Percentiles rank a stretch among this genome's conserved stretches.
These are phyloP conservation scores for Phytophthora fragariaefolia DNA, from an alignment of 352 stramenopile genomes.

Conservation along the genomic window DNA sequence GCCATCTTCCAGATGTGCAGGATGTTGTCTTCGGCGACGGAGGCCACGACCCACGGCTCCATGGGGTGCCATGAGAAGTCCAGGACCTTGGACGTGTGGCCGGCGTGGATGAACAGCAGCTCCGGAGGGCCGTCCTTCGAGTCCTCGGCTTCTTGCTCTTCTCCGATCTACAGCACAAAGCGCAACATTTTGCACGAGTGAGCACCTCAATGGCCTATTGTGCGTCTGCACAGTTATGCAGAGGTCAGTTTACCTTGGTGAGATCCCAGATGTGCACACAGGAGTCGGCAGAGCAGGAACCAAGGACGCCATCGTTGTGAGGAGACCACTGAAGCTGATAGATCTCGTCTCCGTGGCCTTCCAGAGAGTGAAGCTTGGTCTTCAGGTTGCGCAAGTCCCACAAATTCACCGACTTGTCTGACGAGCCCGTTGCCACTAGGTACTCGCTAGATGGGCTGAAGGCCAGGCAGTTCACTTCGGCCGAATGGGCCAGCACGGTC, in stretches of 20 bases:
- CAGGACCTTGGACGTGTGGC: slow-evolving; percentile 97
- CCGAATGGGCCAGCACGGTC: slow-evolving; percentile 90
- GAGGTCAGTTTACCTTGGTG: slow-evolving; percentile 50
- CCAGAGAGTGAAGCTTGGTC: slow-evolving; percentile 92
- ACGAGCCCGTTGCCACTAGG: slow-evolving; percentile 94
- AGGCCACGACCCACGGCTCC: slow-evolving; percentile 95
- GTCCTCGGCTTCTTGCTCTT: slow-evolving; percentile 96
- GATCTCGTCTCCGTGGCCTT: slow-evolving; percentile 97
- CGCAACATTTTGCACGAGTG: no score
- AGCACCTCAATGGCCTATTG: no score
- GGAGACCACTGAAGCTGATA: slow-evolving; percentile 97
- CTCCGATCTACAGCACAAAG: slow-evolving; percentile 81
- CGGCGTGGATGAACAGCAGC: slow-evolving; percentile 98
- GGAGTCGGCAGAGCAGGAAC: slow-evolving; percentile 95
- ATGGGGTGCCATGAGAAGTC: slow-evolving; percentile 98
- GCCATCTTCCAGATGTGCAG: slow-evolving; percentile 98
- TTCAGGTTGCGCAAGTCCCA: slow-evolving; percentile 99
- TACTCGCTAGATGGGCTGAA: slow-evolving; percentile 98
- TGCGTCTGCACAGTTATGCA: no score
- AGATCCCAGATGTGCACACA: slow-evolving; percentile 98
- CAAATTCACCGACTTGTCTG: slow-evolving; percentile 95
- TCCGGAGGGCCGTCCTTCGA: slow-evolving; percentile 97
- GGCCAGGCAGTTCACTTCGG: slow-evolving; percentile 96
- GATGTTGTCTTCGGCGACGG: slow-evolving; percentile 99
- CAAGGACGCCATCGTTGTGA: slow-evolving; percentile 96